A percentile compares a stretch with the other conserved stretches of the same genome.
Conservation (phyloP, 495 filamentous ascomycete species). For the Xylaria telfairii region DNA sequence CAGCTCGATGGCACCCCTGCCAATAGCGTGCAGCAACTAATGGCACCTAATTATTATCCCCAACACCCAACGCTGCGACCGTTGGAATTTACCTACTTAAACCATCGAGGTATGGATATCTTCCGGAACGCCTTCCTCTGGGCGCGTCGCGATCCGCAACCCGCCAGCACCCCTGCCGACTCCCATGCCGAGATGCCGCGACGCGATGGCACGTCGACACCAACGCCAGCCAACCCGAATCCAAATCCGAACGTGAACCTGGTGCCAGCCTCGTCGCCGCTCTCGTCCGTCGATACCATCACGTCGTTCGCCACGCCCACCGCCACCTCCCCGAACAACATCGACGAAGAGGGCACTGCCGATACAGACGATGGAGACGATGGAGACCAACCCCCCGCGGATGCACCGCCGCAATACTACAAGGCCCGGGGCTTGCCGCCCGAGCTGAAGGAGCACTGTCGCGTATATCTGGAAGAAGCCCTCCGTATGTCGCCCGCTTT, state of each 20-base stretch:
- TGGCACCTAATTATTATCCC: background rate
- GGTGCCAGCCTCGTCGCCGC: slow-evolving; percentile 15
- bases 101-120: background rate
- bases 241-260: background rate
- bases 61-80: background rate
- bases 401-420: slow-evolving; percentile 49
- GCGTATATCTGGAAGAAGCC: slow-evolving; percentile 77
- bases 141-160: slow-evolving; percentile 13
- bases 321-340: background rate
- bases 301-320: slow-evolving; percentile 13
- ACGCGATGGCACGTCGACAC: background rate
- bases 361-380: background rate
- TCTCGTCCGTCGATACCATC: slow-evolving; percentile 18
- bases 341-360: background rate
- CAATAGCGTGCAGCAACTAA: background rate
- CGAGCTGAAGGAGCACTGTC: slow-evolving; percentile 67
- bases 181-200: slow-evolving; percentile 14
- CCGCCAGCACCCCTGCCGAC: background rate
- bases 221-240: background rate
- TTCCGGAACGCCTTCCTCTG: background rate
- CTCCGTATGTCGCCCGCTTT: slow-evolving; percentile 58
- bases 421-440: slow-evolving; percentile 61
- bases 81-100: too few species aligned
- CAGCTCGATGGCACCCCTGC: background rate
- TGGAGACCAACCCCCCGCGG: background rate